Evolutionary conservation across 306 rosid species (phyloP).

Genomic region (Ormosia semicastrata): DNA sequence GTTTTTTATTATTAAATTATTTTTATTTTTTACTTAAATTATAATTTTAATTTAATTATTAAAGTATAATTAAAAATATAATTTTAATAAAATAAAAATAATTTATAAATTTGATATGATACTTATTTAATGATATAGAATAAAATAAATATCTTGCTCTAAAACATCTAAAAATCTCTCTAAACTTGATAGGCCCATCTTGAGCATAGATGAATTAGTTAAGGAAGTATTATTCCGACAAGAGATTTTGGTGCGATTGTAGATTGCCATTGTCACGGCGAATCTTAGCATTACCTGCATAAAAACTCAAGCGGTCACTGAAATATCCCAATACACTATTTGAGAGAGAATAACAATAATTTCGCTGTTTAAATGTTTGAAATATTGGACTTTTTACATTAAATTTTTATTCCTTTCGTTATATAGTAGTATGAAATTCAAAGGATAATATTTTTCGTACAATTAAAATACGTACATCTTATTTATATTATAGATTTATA

Average conservation of each 20-base stretch:
- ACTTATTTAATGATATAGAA: too few relatives aligned
- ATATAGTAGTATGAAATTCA: background rate
- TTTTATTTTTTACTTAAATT: too few relatives aligned
- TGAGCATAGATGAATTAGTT: slow-evolving; percentile 8
- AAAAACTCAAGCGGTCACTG: background rate
- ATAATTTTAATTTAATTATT: too few relatives aligned
- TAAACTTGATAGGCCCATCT: background rate
- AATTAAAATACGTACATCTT: too few relatives aligned
- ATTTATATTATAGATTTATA: too few relatives aligned
- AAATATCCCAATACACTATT: slow-evolving; percentile 18
- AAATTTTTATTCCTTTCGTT: background rate
- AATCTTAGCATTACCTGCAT: slow-evolving; percentile 25
- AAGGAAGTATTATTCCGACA: slow-evolving; percentile 22
- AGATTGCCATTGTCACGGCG: slow-evolving; percentile 11
- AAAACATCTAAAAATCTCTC: too few relatives aligned
- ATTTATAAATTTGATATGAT: too few relatives aligned
- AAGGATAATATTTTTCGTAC: too few relatives aligned
- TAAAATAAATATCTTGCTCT: too few relatives aligned
- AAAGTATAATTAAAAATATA: too few relatives aligned
- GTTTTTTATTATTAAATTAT: too few relatives aligned
- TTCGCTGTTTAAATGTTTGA: slow-evolving; percentile 7
- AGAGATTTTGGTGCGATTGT: slow-evolving; percentile 23
- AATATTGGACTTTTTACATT: background rate
- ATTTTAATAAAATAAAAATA: too few relatives aligned
- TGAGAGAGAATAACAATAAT: slow-evolving; percentile 21